These are phyloP conservation scores for Tulasnella calospora DNA, from an alignment of 768 basidiomycete species.

Conservation along the genomic window DNA sequence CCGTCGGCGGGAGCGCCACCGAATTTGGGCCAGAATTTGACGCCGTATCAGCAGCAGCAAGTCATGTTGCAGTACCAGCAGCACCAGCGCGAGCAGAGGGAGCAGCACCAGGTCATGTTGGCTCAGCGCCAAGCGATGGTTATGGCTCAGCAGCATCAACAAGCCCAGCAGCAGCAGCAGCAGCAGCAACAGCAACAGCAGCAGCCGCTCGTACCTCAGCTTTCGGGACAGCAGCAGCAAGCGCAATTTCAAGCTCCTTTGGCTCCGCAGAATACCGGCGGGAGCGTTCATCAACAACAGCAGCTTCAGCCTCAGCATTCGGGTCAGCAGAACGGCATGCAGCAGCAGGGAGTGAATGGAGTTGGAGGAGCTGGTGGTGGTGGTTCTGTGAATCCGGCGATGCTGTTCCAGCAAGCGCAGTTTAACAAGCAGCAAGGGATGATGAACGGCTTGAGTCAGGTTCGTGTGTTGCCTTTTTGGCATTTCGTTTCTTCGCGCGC, in stretches of 20 bases:
- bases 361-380: background rate
- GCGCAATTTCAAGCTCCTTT: slow-evolving; percentile 5
- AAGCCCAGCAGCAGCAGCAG: slow-evolving; percentile 33
- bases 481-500: background rate
- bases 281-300: background rate
- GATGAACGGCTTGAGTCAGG: slow-evolving; percentile 6
- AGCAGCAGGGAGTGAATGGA: background rate
- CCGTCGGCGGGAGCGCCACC: background rate
- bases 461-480: background rate
- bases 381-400: slow-evolving; percentile 9
- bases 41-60: slow-evolving; percentile 33
- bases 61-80: slow-evolving; percentile 31
- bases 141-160: slow-evolving; percentile 32
- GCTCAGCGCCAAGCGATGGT: slow-evolving; percentile 10
- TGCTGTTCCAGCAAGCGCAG: slow-evolving; percentile 14
- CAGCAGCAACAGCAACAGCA: slow-evolving; percentile 29
- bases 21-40: slow-evolving; percentile 14
- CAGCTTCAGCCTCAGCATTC: slow-evolving; percentile 16
- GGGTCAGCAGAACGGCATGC: slow-evolving; percentile 13
- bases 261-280: background rate
- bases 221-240: slow-evolving; percentile 28
- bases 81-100: slow-evolving; percentile 34
- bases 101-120: slow-evolving; percentile 30
- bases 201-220: slow-evolving; percentile 19
- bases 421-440: slow-evolving; percentile 15